Percentiles rank a stretch among this genome's conserved stretches.
These are phyloP conservation scores for Phlebiopsis flavidoalba DNA, from an alignment of 768 basidiomycete genomes.

Conservation along the genomic window DNA sequence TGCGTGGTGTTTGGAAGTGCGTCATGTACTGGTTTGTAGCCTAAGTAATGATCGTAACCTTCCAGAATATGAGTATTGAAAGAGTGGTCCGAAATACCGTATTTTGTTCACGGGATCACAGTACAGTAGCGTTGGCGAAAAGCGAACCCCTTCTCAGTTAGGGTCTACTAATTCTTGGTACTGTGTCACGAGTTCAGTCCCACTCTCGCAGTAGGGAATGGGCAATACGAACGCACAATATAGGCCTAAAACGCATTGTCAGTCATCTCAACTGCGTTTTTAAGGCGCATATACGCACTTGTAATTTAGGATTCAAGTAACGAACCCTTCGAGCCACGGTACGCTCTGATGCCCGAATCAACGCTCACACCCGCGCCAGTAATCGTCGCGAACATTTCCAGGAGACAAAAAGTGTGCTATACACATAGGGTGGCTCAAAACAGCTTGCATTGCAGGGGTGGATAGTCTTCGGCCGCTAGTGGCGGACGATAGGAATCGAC, in stretches of 20 bases:
- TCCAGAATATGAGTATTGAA: background rate
- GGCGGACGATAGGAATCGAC: constrained; percentile 41
- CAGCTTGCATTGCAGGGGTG: constrained; percentile 46
- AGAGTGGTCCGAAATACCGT: background rate
- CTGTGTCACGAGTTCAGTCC: constrained; percentile 22
- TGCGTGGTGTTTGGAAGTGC: constrained; percentile 87
- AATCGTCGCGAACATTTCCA: constrained; percentile 69
- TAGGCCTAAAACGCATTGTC: constrained; percentile 36
- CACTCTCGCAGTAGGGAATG: background rate
- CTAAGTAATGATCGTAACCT: constrained; percentile 70
- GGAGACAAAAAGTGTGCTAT: constrained; percentile 59
- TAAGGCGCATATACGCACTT: constrained; percentile 41
- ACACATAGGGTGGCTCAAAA: too few relatives aligned
- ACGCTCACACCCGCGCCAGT: constrained; percentile 95
- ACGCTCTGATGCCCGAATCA: constrained; percentile 94
- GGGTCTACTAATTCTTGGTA: constrained; percentile 82
- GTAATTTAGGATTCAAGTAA: constrained; percentile 89
- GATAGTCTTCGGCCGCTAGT: constrained; percentile 34
- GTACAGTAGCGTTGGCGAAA: constrained; percentile 37
- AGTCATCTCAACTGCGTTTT: background rate
- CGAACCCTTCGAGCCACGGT: constrained; percentile 80
- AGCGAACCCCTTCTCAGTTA: constrained; percentile 55
- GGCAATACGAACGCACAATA: constrained; percentile 32
- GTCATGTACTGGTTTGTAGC: constrained; percentile 84
- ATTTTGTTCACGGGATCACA: background rate